Percentiles rank a stretch among this genome's conserved stretches.
phyloP scores from a whole-genome alignment of 139 green algal species.

The Closterium sp. region DNA sequence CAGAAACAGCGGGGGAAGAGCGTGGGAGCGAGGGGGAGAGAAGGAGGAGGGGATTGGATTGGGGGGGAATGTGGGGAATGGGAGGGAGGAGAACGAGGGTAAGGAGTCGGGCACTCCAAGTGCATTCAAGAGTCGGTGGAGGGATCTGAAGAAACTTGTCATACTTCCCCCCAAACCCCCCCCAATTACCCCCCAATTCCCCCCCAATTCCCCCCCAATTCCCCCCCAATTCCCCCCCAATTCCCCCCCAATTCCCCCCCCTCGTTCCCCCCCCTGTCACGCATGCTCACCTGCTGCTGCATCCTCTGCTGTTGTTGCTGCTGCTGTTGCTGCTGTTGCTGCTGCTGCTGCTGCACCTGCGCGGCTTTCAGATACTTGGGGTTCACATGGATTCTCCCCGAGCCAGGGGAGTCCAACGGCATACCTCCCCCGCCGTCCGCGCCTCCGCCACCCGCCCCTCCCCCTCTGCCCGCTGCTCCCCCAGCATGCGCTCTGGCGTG shows the following conservation, averaged over 20 bases:
- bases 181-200: background rate
- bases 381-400: slow-evolving; percentile 42
- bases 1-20: too few species aligned
- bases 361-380: slow-evolving; percentile 46
- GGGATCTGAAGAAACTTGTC: background rate
- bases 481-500: background rate
- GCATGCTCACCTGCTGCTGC: slow-evolving; percentile 3
- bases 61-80: background rate
- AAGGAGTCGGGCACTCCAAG: background rate
- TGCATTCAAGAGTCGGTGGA: background rate
- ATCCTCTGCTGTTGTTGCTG: background rate
- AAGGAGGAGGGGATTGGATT: too few species aligned
- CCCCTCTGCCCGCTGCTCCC: background rate
- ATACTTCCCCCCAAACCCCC: background rate
- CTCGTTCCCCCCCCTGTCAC: slow-evolving; percentile 1
- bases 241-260: too few species aligned
- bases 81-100: background rate
- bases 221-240: too few species aligned
- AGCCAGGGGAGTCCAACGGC: slow-evolving; percentile 14
- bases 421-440: background rate
- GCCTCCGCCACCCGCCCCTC: background rate
- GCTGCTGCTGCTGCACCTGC: slow-evolving; percentile 13
- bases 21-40: background rate
- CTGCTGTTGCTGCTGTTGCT: slow-evolving; percentile 1
- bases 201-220: too few species aligned